phyloP scores from a whole-genome alignment of 2,329 filamentous ascomycete genomes.

The Microsporum ferrugineum region DNA sequence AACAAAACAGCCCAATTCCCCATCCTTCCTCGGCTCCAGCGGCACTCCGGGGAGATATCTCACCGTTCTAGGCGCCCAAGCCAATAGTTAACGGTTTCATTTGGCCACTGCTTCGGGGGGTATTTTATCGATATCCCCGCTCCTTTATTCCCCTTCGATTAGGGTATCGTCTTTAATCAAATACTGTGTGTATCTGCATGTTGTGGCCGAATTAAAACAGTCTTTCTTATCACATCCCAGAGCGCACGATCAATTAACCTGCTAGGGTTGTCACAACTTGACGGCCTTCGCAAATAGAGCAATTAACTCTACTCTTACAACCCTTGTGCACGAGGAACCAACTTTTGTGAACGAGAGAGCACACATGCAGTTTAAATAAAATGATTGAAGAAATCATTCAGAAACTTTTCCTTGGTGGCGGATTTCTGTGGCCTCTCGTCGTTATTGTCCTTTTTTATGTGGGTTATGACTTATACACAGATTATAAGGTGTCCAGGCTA shows the following conservation, averaged over 20 bases:
- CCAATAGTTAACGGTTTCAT: background rate
- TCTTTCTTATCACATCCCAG: background rate
- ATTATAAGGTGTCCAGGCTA: conserved; percentile 21
- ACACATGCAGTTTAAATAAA: background rate
- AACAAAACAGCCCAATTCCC: background rate
- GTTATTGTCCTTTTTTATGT: background rate
- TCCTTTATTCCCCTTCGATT: background rate
- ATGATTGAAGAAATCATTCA: conserved; percentile 11
- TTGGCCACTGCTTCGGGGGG: background rate
- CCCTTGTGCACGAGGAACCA: background rate
- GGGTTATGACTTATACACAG: conserved; percentile 1
- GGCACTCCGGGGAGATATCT: background rate
- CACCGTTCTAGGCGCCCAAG: background rate
- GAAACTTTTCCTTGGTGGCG: conserved; percentile 3
- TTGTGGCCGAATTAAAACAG: no score
- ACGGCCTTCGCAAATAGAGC: background rate
- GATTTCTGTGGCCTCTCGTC: background rate
- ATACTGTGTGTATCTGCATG: no score
- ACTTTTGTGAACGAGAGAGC: background rate
- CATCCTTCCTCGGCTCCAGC: background rate
- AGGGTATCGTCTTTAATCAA: background rate
- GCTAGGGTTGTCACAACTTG: background rate
- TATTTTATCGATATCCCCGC: background rate
- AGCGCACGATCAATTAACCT: background rate
- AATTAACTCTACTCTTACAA: background rate